These are phyloP conservation scores for Nicotiana noctiflora DNA, from an alignment of 257 asterid genomes.

Conservation along the genomic window DNA sequence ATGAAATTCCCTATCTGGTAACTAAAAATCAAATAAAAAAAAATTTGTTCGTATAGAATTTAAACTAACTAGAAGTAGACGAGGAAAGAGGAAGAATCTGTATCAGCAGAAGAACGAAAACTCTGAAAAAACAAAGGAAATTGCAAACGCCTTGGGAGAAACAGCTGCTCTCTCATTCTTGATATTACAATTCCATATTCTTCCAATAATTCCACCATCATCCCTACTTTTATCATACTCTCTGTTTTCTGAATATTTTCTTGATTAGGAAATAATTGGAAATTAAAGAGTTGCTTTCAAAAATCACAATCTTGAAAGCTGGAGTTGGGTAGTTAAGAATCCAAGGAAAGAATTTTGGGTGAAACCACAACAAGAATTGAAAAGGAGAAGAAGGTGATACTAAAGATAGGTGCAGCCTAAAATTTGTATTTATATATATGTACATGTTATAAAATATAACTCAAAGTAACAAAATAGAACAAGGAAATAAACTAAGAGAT, in stretches of 20 bases:
- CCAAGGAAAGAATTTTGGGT: background rate
- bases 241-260: background rate
- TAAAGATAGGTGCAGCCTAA: background rate
- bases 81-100: slow-evolving; percentile 43
- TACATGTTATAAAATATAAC: too few relatives aligned
- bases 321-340: background rate
- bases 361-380: background rate
- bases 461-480: too few relatives aligned
- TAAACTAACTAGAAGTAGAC: slow-evolving; percentile 35
- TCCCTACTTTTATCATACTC: slow-evolving; percentile 64
- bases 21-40: background rate
- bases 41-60: background rate
- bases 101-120: slow-evolving; percentile 32
- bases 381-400: background rate
- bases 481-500: too few relatives aligned
- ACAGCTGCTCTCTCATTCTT: slow-evolving; percentile 43
- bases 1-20: background rate
- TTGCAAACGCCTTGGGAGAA: slow-evolving; percentile 27
- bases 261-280: background rate
- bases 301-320: background rate
- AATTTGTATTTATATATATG: background rate
- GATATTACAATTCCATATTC: slow-evolving; percentile 57
- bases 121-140: slow-evolving; percentile 23
- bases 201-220: slow-evolving; percentile 59
- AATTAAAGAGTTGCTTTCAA: background rate